phyloP scores from a whole-genome alignment of 305 asterid species.

The Fraxinus albicans region DNA sequence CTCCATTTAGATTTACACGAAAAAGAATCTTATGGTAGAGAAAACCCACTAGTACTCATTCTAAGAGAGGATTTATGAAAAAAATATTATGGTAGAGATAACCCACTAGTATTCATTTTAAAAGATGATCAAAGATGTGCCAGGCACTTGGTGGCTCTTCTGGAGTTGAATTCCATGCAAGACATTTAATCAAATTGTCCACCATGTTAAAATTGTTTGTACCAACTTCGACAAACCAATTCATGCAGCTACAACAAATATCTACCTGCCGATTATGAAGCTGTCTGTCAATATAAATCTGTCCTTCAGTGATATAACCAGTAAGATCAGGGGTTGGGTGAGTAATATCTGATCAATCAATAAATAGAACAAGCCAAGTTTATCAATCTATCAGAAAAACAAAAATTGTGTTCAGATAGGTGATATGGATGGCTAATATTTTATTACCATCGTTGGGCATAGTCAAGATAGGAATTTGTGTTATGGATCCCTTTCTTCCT shows the following conservation, averaged over 20 bases:
- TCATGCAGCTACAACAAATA: conserved; percentile 17
- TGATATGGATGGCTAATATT: not conserved
- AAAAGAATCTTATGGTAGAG: not conserved
- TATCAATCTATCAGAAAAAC: conserved; percentile 3
- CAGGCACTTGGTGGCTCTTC: not conserved
- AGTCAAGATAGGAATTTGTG: conserved; percentile 47
- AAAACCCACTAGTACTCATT: not conserved
- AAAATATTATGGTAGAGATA: not conserved
- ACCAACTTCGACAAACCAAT: conserved; percentile 3
- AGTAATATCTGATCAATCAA: conserved; percentile 74
- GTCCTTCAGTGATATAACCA: conserved; percentile 98
- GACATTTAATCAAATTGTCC: not conserved
- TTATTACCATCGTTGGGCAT: conserved; percentile 91
- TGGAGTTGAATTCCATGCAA: not conserved
- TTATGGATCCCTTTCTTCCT: conserved; percentile 87
- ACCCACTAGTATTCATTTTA: not conserved
- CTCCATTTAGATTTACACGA: not conserved
- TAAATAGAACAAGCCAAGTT: conserved; percentile 18
- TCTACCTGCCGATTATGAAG: conserved; percentile 92
- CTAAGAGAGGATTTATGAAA: not conserved
- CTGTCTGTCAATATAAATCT: conserved; percentile 95
- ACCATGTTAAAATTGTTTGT: not conserved
- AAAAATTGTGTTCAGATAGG: conserved; percentile 4
- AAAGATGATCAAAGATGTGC: not conserved
- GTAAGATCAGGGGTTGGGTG: conserved; percentile 99